Conservation (phyloP, 345 rosid species). For the Citrus mangshanensis region DNA sequence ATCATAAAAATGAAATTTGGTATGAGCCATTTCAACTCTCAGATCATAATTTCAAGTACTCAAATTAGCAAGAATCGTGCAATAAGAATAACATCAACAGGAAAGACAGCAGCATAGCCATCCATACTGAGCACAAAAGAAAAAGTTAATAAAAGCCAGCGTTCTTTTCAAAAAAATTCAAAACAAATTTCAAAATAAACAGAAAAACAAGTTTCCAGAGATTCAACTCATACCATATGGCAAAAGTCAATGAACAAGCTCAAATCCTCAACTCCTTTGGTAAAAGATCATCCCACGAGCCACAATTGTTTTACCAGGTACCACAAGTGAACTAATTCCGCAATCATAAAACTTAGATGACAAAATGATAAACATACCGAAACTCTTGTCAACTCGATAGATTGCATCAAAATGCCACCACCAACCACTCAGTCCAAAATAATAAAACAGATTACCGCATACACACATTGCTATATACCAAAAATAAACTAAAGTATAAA, state of each 20-base stretch:
- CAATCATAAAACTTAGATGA: neutral
- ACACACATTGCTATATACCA: neutral
- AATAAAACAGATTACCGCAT: neutral
- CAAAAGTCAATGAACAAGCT: neutral
- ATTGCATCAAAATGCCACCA: neutral
- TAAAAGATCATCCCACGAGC: neutral
- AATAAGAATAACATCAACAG: neutral
- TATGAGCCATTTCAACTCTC: neutral
- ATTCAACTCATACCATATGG: neutral
- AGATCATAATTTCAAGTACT: neutral
- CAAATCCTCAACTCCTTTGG: neutral
- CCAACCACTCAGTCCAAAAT: neutral
- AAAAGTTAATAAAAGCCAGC: neutral
- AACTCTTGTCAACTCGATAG: neutral
- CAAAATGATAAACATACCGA: neutral
- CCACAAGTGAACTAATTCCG: neutral
- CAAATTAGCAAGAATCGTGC: neutral
- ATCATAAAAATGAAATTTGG: conserved; percentile 11
- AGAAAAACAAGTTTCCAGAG: neutral
- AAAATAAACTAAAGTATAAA: neutral
- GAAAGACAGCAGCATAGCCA: neutral
- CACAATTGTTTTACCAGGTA: neutral
- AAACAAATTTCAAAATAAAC: neutral
- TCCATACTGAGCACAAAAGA: neutral
- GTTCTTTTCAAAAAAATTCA: neutral